Base-by-base conservation (phyloP, 2,329 filamentous ascomycete species). In the Paraphoma sp. region DNA sequence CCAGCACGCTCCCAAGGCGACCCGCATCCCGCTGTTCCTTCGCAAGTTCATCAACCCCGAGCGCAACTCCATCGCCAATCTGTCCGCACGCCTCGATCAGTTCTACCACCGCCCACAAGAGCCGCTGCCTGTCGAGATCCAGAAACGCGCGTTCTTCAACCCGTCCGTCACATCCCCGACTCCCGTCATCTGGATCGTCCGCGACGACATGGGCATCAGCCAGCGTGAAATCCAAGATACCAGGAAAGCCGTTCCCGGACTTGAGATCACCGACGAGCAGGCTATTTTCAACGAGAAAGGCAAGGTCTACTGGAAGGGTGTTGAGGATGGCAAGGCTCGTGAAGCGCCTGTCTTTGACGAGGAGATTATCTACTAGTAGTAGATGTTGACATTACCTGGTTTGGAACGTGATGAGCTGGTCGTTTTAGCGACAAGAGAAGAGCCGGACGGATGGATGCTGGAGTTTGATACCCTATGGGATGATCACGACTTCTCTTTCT, bases 171-270 rank as follows among this genome's bases (percentile, higher is more conserved):
- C 74, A 0, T 74, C 71, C 14, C 74, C 78, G 47, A 78, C 75
- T 1, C 80, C 80, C 2, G 75, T 76, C 12, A 55, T 82, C 12
- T 83, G 81, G 81, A 78, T 82, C 16, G 78, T 79, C 0, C 67
- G 67, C 12, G 81, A 83, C 56, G 72, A 74, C 12, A 72, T 79
- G 67, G 79, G 80, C 3, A 76, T 81, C 9, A 76, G 72, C 3
- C 71, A 72, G 58, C 71, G 79, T 43, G 79, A 82, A 60, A 76
- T 81, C 16, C 59, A 67, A 42, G 72, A 79, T 40, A 78, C 78
- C 28, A 72, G 72, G 51, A 77, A 76, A 53, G 72, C 71, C 23
- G 68, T 76, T 4, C 72, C 72, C 0, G 74, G 67, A 0, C 50
- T 82, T 14, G 46, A 67, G n/a, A 78, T 78, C 4, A 81, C 79